A percentile compares a stretch with the other conserved stretches of the same genome.
These are phyloP conservation scores for Hypericum perforatum DNA, from an alignment of 345 rosid species.

Conservation along the genomic window DNA sequence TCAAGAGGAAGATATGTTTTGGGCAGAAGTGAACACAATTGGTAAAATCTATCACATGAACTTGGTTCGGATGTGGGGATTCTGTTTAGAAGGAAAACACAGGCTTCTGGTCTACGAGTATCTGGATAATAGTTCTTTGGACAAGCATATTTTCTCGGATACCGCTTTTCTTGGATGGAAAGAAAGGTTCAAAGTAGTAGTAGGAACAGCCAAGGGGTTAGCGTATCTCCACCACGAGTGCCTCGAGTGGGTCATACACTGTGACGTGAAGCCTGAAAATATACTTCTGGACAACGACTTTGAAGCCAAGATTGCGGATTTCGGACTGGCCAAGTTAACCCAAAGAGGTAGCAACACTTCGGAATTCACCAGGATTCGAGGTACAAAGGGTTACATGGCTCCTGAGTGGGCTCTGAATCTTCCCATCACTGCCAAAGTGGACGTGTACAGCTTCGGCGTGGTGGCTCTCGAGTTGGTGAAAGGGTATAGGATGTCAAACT, in stretches of 20 bases:
- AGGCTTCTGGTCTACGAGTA: conserved; percentile 7
- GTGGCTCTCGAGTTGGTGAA: conserved; percentile 35
- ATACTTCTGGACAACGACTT: conserved; percentile 6
- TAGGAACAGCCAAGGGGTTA: conserved; percentile 2
- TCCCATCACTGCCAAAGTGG: conserved; percentile 33
- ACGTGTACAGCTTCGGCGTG: conserved; percentile 34
- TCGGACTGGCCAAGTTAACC: conserved; percentile 6
- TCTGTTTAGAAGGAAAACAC: conserved; percentile 3
- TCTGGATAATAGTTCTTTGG: neutral
- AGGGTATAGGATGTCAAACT: conserved; percentile 27
- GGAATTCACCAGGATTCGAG: conserved; percentile 22
- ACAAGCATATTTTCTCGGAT: conserved; percentile 4
- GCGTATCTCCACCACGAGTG: conserved; percentile 8
- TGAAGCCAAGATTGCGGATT: conserved; percentile 7
- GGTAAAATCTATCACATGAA: conserved; percentile 8
- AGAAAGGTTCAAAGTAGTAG: conserved; percentile 3
- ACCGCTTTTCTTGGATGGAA: conserved; percentile 1
- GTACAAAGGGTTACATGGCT: conserved; percentile 36
- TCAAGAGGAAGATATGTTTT: conserved; percentile 6
- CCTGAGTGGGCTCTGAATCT: conserved; percentile 33
- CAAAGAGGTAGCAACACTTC: conserved; percentile 12
- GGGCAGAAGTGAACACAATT: conserved; percentile 9
- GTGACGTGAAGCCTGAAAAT: conserved; percentile 6
- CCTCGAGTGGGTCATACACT: conserved; percentile 9
- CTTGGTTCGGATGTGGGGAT: conserved; percentile 8